A percentile compares a stretch with the other conserved stretches of the same genome.
These are phyloP conservation scores for Starmerella geochares DNA, from an alignment of 805 yeast genomes.

Conservation along the genomic window DNA sequence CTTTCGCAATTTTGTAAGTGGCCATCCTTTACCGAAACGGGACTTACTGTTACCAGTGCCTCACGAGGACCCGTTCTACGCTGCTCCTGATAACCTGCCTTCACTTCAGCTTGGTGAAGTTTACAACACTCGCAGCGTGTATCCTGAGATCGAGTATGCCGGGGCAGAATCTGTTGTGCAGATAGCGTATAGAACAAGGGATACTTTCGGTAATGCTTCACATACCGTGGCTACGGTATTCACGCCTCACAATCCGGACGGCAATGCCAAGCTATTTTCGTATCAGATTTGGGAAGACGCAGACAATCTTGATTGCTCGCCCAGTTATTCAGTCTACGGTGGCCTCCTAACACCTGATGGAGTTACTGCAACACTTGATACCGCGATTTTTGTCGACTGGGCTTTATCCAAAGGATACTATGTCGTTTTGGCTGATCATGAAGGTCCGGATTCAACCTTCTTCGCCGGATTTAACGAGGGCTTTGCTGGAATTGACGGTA, in stretches of 20 bases:
- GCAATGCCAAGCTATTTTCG: conserved; percentile 19
- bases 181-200: neutral
- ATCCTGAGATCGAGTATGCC: neutral
- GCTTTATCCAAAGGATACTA: conserved; percentile 18
- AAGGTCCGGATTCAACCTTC: conserved; percentile 28
- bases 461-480: neutral
- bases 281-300: conserved; percentile 27
- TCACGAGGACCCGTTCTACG: conserved; percentile 18
- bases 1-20: neutral
- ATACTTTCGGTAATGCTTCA: neutral
- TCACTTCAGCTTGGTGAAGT: conserved; percentile 14
- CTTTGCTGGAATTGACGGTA: neutral
- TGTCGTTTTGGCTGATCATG: conserved; percentile 26
- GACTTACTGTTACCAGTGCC: conserved; percentile 5
- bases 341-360: conserved; percentile 12
- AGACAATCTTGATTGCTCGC: conserved; percentile 23
- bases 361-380: no score
- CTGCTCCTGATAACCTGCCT: conserved; percentile 10
- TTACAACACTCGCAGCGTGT: neutral
- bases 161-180: conserved; percentile 1
- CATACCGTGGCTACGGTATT: neutral
- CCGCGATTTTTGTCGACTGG: conserved; percentile 10
- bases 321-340: conserved; percentile 22
- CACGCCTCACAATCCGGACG: neutral
- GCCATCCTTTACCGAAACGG: neutral